Evolutionary conservation across 1,139 yeast genomes (phyloP), one percentile per base, ranked within the genome.

Genomic region (Taphrina flavorubra): DNA sequence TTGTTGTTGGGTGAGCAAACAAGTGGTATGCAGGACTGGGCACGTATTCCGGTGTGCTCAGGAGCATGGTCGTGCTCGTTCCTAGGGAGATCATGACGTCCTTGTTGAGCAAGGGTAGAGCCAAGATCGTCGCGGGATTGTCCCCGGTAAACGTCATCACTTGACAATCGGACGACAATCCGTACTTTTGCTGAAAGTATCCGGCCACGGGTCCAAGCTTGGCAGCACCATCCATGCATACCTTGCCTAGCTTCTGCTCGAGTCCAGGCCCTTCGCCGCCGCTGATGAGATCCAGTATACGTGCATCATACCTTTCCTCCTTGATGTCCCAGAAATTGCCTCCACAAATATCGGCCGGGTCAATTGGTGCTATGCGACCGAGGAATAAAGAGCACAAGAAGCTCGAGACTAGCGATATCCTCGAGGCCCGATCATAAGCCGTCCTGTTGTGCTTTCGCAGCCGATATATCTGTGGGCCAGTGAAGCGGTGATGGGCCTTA

Each of bases 321-420:
- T 79, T 72, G 55, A 91, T 83, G 76, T 90, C 92, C 80, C 90
- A 90, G 64, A 92, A 75, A 74, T 90, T 91, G 94, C 90, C 90
- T 4, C 97, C 97, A 78, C 97, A 90, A 0, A 90, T 96, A 77
- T 91, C 97, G 16, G 92, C 87, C 74, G 88, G 87, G 74, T 92
- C 97, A 65, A 91, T 80, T 1, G 84, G 82, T 2, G 88, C 82
- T 47, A 88, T 79, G 67, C 81, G 74, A 10, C 96, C 97, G 36
- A 87, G 79, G 51, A 92, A 80, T 13, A 92, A 80, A 56, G 91
- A 85, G 11, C 95, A 87, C 49, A 91, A 80, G 75, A 92, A 92
- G 69, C 90, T 87, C 0, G 97, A 89, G 1, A 91, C 92, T 66
- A 92, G 79, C 0, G 92, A 85, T 61, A 92, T 89, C 68, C 89